phyloP scores from a whole-genome alignment of 495 filamentous ascomycete genomes.

The Aspergillus ellipticus region DNA sequence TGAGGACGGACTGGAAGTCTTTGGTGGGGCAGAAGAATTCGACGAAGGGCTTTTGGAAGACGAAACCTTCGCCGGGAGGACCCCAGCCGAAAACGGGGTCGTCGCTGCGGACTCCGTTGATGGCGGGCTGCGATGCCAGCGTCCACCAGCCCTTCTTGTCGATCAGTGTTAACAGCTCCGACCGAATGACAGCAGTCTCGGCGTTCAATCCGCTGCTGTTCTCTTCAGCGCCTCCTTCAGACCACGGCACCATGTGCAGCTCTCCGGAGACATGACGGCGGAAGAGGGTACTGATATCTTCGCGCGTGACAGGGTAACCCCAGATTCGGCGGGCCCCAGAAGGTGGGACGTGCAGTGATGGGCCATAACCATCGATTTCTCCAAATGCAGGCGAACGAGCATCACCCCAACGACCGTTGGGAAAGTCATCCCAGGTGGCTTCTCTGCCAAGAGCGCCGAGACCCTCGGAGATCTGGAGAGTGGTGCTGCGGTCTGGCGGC shows the following conservation, averaged over 20 bases:
- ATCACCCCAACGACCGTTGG: constrained; percentile 96
- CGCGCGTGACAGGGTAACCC: constrained; percentile 64
- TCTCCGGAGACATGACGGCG: constrained; percentile 72
- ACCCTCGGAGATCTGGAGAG: constrained; percentile 88
- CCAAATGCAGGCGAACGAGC: constrained; percentile 87
- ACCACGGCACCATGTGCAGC: constrained; percentile 80
- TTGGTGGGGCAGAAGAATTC: constrained; percentile 80
- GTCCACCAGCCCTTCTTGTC: constrained; percentile 82
- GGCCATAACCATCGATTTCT: constrained; percentile 94
- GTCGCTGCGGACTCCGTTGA: constrained; percentile 73
- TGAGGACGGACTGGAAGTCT: constrained; percentile 63
- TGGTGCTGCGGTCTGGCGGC: constrained; percentile 62
- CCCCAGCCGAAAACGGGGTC: constrained; percentile 93
- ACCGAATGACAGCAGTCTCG: constrained; percentile 76
- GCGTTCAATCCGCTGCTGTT: constrained; percentile 50
- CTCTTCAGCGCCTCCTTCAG: constrained; percentile 71
- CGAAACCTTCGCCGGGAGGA: constrained; percentile 77
- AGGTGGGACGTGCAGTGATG: constrained; percentile 76
- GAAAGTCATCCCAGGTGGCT: constrained; percentile 98
- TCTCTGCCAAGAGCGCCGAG: constrained; percentile 87
- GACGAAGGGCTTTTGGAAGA: constrained; percentile 98
- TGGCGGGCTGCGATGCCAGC: constrained; percentile 91
- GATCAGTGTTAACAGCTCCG: constrained; percentile 70
- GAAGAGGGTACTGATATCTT: constrained; percentile 77
- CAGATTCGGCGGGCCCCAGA: constrained; percentile 76